phyloP scores from a whole-genome alignment of 768 basidiomycete genomes.

The Cystobasidium onofrii region DNA sequence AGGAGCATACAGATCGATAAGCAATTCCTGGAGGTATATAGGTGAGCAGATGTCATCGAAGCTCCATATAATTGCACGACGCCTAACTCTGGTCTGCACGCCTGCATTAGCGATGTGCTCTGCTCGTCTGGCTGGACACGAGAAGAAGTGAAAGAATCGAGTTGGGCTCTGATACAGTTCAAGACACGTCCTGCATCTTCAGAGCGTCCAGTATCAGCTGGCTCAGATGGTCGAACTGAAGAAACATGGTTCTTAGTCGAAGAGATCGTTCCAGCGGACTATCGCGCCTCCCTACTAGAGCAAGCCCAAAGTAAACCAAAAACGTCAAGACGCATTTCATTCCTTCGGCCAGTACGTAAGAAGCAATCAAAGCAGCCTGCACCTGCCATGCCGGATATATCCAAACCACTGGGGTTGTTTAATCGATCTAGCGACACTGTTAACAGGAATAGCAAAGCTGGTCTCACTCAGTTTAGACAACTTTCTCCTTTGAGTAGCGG shows the following conservation, averaged over 20 bases:
- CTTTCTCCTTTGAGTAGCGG: background rate
- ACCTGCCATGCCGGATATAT: conserved; percentile 22
- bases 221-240: conserved; percentile 62
- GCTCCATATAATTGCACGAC: too few relatives aligned
- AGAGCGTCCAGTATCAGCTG: conserved; percentile 36
- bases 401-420: background rate
- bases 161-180: conserved; percentile 64
- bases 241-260: conserved; percentile 74
- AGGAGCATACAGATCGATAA: conserved; percentile 57
- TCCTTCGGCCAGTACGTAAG: conserved; percentile 40
- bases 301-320: conserved; percentile 31
- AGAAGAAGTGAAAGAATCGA: conserved; percentile 42
- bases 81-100: background rate
- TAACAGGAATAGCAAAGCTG: background rate
- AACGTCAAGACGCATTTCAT: conserved; percentile 37
- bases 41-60: too few relatives aligned
- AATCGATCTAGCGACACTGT: background rate
- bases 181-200: conserved; percentile 57
- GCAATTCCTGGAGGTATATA: conserved; percentile 69
- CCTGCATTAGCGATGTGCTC: conserved; percentile 18
- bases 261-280: conserved; percentile 85
- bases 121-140: conserved; percentile 39
- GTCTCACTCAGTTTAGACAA: background rate
- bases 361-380: conserved; percentile 10
- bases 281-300: conserved; percentile 59